Conservation (phyloP, 1,139 yeast genomes). For the Taphrina populina region DNA sequence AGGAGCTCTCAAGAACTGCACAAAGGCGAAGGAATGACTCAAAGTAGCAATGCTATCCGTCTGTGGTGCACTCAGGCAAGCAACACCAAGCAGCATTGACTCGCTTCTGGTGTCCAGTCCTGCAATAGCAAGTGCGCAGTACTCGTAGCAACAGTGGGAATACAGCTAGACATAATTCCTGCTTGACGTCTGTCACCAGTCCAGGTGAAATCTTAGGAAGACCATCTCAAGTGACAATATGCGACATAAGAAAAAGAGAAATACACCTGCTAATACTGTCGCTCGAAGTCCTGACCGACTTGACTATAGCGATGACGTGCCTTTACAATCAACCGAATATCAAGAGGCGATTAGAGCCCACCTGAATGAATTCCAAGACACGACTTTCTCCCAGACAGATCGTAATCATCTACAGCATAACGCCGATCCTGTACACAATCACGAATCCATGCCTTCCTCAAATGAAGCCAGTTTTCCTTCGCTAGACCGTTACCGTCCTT, state of each 20-base stretch:
- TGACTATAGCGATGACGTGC: conserved; percentile 12
- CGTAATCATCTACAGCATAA: neutral
- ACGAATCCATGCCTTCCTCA: neutral
- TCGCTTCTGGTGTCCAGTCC: no score
- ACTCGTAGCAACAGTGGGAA: no score
- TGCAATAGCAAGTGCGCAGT: no score
- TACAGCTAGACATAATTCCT: no score
- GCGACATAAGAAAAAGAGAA: conserved; percentile 25
- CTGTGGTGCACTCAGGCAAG: no score
- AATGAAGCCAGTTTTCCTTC: neutral
- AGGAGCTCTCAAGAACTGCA: no score
- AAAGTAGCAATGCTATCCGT: no score
- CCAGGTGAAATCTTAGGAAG: no score
- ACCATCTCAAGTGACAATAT: no score
- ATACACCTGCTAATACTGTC: neutral
- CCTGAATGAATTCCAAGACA: conserved; percentile 25
- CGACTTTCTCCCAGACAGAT: conserved; percentile 1
- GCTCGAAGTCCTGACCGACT: conserved; percentile 9
- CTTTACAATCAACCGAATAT: conserved; percentile 18
- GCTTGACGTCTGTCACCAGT: no score
- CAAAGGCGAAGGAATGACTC: no score
- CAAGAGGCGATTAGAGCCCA: conserved; percentile 32
- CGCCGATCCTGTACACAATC: neutral
- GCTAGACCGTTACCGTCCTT: neutral
- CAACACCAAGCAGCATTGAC: no score